Evolutionary conservation across 179 eudicot genomes (phyloP), one percentile per base, ranked within the genome.

Genomic region (Beta macrorhiza): DNA sequence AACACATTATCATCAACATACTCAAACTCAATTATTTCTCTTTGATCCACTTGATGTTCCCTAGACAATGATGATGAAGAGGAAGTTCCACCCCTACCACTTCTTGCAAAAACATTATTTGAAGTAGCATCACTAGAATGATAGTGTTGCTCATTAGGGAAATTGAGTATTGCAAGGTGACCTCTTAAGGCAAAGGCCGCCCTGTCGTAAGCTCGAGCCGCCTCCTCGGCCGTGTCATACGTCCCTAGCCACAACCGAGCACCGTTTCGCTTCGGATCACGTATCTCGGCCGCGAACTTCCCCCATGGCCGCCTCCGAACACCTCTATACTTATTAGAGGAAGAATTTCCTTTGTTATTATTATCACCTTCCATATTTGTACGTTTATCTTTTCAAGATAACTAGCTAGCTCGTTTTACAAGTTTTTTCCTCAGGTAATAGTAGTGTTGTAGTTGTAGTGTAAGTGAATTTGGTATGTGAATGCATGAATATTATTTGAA

Each of bases 1-100:
- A 91, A 82, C 86, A 91, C 74, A 70, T 88, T 83, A 84, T 91
- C 67, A 85, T 91, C 95, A 37, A 91, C 86, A 51, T 84, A 91
- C 84, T 91, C 95, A 51, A 91, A 80, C 88, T 91, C 95, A 75
- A 91, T 81, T 17, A 89, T 84, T 76, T 86, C 73, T 73, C 85
- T 72, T n/a, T 75, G 49, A 51, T 42, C 75, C 47, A 45, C 78
- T 47, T 58, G 72, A 58, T 53, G 74, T 47, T 57, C 75, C 70
- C 71, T 53, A 37, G 83, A 70, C 4, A 44, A 55, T 17, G 25
- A 57, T 17, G 78, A 29, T 13, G 65, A 37, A 7, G 77, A 52
- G 4, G 37, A 29, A 5, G 85, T 63, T 20, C 16, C 62, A 5
- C 44, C 67, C 45, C 52, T 72, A 52, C 67, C 37, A 65, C 20